These are phyloP conservation scores for Gautieria morchelliformis DNA, from an alignment of 768 basidiomycete species.

Conservation along the genomic window DNA sequence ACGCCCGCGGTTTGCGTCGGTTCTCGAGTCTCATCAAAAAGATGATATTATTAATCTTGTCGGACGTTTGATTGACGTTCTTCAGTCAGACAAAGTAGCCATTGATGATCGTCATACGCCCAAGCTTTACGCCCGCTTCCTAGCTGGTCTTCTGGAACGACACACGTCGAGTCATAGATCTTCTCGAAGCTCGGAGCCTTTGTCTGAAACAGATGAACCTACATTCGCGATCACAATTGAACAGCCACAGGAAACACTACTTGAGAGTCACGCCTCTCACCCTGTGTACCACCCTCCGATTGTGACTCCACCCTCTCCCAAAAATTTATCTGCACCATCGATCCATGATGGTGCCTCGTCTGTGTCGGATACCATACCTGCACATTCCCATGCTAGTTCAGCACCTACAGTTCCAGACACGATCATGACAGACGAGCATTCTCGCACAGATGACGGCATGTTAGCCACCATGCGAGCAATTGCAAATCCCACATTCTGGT, in stretches of 20 bases:
- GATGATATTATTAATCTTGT: constrained; percentile 12
- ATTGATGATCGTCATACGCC: constrained; percentile 17
- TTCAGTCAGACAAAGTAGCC: constrained; percentile 14
- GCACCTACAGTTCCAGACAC: neutral
- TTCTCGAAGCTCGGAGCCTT: neutral
- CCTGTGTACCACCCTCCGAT: neutral
- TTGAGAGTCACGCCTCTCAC: neutral
- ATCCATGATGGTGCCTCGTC: neutral
- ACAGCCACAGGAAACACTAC: neutral
- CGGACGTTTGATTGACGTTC: constrained; percentile 14
- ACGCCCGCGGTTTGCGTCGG: constrained; percentile 12
- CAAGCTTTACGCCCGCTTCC: constrained; percentile 17
- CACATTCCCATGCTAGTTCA: neutral
- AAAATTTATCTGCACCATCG: neutral
- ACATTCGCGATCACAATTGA: neutral
- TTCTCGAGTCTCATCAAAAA: constrained; percentile 10
- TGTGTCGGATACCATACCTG: neutral
- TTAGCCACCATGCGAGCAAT: constrained; percentile 7
- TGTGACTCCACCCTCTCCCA: neutral
- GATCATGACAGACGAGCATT: neutral
- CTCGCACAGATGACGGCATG: neutral
- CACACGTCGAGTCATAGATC: constrained; percentile 3
- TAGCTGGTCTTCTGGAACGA: constrained; percentile 14
- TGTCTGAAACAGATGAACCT: neutral
- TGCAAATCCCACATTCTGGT: constrained; percentile 8